Conservation (phyloP, 176 grass and related monocot species). For the Oryza punctata region DNA sequence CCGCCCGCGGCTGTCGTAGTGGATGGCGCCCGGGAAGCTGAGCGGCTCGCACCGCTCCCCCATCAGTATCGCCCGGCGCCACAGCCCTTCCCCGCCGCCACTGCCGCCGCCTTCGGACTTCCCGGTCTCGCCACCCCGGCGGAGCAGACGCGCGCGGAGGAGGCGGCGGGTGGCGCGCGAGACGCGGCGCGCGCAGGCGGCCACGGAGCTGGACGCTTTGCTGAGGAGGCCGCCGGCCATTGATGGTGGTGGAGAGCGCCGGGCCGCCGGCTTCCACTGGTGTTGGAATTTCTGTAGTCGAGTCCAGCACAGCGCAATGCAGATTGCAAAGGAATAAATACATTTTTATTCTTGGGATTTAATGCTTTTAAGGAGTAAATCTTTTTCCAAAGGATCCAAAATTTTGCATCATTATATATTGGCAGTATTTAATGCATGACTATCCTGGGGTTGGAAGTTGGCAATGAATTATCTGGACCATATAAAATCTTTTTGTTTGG, state of each 20-base stretch:
- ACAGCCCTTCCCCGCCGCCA: constrained; percentile 28
- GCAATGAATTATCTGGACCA: not conserved
- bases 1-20: constrained; percentile 53
- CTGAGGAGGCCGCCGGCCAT: constrained; percentile 40
- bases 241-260: not conserved
- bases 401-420: not conserved
- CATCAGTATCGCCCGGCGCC: constrained; percentile 67
- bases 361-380: not conserved
- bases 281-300: not conserved
- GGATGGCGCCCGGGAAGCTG: constrained; percentile 51
- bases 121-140: not conserved
- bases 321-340: not conserved
- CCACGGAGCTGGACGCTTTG: constrained; percentile 33
- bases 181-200: constrained; percentile 32
- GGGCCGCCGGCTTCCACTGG: not conserved
- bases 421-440: constrained; percentile 1
- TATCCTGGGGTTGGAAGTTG: not conserved
- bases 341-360: not conserved
- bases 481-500: not conserved
- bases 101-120: not conserved
- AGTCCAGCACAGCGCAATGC: not conserved
- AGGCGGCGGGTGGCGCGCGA: constrained; percentile 40
- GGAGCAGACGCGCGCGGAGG: constrained; percentile 23
- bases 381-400: not conserved
- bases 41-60: constrained; percentile 56